Evolutionary conservation across 805 yeast genomes (phyloP).

Genomic region (Martiniozyma abietophila): DNA sequence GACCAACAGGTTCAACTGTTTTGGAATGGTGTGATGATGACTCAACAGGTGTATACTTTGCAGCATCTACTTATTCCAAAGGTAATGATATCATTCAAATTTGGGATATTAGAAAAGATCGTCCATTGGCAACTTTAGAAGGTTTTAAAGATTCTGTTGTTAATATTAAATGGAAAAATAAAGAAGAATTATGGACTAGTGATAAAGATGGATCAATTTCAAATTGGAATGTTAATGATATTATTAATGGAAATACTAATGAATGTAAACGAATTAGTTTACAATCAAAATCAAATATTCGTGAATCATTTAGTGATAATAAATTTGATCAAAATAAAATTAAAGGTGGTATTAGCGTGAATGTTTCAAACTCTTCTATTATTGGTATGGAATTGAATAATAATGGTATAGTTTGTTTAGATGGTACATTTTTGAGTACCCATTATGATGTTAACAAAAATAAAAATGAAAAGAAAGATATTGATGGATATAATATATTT

Average conservation of each 20-base stretch:
- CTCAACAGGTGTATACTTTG: conserved; percentile 47
- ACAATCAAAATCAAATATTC: background rate
- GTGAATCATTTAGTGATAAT: background rate
- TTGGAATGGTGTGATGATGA: conserved; percentile 64
- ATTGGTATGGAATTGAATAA: conserved; percentile 35
- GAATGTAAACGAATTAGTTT: no score
- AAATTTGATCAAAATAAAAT: background rate
- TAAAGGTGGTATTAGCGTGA: background rate
- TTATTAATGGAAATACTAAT: conserved; percentile 2
- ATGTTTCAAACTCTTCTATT: conserved; percentile 36
- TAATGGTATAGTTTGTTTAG: conserved; percentile 39
- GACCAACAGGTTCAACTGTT: conserved; percentile 27
- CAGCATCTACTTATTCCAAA: conserved; percentile 32
- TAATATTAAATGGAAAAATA: conserved; percentile 49
- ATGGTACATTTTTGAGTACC: conserved; percentile 47
- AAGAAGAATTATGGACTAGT: conserved; percentile 41
- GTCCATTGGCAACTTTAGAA: conserved; percentile 40
- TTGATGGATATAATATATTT: background rate
- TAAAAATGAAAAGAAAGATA: background rate
- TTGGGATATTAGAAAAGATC: conserved; percentile 65
- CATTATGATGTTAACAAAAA: conserved; percentile 24
- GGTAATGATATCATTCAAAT: conserved; percentile 40
- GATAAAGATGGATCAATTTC: conserved; percentile 59
- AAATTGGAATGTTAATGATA: conserved; percentile 37
- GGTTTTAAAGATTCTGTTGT: conserved; percentile 52